Conservation (phyloP, 139 green algal genomes). For the Chlamydomonas eustigma region DNA sequence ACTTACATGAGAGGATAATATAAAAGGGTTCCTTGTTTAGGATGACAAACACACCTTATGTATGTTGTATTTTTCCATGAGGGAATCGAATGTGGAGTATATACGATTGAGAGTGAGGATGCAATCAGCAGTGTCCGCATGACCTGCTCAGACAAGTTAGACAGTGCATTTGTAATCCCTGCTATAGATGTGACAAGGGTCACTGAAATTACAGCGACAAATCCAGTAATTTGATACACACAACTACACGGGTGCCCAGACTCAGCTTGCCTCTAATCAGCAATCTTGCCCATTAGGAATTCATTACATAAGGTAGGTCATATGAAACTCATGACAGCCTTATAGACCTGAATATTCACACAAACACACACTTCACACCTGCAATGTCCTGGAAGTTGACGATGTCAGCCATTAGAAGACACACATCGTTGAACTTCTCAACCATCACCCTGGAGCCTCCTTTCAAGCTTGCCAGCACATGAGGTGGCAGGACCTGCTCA, state of each 20-base stretch:
- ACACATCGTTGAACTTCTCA: conserved; percentile 34
- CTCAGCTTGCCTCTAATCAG: no score
- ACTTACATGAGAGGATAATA: no score
- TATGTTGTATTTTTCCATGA: conserved; percentile 29
- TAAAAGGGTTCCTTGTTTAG: no score
- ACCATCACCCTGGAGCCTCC: conserved; percentile 29
- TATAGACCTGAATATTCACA: no score
- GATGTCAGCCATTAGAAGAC: conserved; percentile 6
- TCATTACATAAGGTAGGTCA: no score
- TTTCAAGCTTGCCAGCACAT: conserved; percentile 29
- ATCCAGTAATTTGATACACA: no score
- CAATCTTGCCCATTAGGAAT: no score
- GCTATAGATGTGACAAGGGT: no score
- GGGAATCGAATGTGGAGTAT: conserved; percentile 30
- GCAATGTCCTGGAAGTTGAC: background rate
- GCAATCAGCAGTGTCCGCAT: conserved; percentile 30
- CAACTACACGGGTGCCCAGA: no score
- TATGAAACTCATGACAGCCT: conserved; percentile 27
- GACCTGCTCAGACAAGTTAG: conserved; percentile 14
- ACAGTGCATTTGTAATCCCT: no score
- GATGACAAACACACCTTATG: conserved; percentile 32
- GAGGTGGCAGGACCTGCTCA: conserved; percentile 31
- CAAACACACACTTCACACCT: no score
- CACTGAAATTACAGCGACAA: no score
- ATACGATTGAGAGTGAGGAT: conserved; percentile 30